Conservation (phyloP, 2,329 filamentous ascomycete species). For the Aspergillus intermedius region DNA sequence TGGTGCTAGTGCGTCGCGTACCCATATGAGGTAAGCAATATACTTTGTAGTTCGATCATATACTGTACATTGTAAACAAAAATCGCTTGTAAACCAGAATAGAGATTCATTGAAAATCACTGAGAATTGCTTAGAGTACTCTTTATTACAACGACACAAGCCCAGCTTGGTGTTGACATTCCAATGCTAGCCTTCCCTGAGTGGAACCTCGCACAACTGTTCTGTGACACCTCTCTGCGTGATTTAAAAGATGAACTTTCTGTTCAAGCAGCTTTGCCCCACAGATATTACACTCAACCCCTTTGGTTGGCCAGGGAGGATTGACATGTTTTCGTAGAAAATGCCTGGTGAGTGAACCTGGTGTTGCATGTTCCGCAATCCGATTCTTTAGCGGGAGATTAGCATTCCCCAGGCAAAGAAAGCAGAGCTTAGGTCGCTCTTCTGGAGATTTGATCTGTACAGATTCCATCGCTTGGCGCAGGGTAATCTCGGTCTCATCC, state of each 20-base stretch:
- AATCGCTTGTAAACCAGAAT: conserved; percentile 1
- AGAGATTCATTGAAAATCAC: not conserved
- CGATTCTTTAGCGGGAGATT: too few species aligned
- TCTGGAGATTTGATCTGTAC: conserved; percentile 4
- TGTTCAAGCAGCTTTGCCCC: conserved; percentile 5
- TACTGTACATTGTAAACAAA: not conserved
- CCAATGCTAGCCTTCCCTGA: conserved; percentile 6
- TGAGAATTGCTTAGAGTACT: not conserved
- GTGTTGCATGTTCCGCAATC: too few species aligned
- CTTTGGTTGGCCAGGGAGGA: conserved; percentile 10
- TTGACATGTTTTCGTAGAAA: conserved; percentile 14
- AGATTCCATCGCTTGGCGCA: conserved; percentile 6
- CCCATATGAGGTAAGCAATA: too few species aligned
- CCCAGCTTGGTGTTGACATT: conserved; percentile 2
- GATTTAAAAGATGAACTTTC: conserved; percentile 14
- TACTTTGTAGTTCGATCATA: too few species aligned
- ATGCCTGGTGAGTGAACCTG: too few species aligned
- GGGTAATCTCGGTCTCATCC: conserved; percentile 4
- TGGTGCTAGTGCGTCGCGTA: too few species aligned
- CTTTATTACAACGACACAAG: conserved; percentile 2
- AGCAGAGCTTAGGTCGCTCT: conserved; percentile 5
- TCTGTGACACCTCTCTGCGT: conserved; percentile 9
- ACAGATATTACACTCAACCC: conserved; percentile 13
- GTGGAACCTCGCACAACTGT: conserved; percentile 11
- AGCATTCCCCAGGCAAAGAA: conserved; percentile 1